These are phyloP conservation scores for Scenedesmus sp. DNA, from an alignment of 163 green algal genomes.

Conservation along the genomic window DNA sequence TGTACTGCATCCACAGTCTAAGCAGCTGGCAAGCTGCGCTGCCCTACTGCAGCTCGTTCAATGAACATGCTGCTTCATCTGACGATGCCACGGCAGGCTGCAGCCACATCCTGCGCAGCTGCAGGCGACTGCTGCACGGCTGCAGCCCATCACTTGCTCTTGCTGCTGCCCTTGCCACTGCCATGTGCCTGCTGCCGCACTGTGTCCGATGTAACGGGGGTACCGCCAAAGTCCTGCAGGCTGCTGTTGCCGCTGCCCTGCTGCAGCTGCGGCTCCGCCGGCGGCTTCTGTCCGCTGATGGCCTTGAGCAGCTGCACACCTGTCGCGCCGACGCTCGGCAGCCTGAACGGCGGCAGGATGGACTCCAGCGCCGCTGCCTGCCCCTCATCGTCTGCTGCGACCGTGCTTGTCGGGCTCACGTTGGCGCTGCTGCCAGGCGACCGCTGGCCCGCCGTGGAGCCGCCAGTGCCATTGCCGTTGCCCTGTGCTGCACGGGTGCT, in stretches of 20 bases:
- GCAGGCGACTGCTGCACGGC: too few species aligned
- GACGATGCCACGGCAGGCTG: neutral
- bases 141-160: neutral
- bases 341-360: conserved; percentile 27
- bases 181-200: neutral
- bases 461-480: neutral
- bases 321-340: conserved; percentile 34
- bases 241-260: conserved; percentile 12
- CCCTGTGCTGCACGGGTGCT: neutral
- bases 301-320: conserved; percentile 45
- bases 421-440: neutral
- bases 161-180: neutral
- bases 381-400: neutral
- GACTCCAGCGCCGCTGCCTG: neutral
- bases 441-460: neutral
- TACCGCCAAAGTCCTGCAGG: conserved; percentile 14
- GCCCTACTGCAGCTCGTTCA: neutral
- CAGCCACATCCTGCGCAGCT: neutral
- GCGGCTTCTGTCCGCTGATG: neutral
- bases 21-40: neutral
- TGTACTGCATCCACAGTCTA: too few species aligned
- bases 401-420: neutral
- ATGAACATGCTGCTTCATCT: neutral
- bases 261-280: conserved; percentile 23
- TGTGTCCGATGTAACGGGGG: conserved; percentile 15